Percentiles rank a stretch among this genome's conserved stretches.
phyloP scores from a whole-genome alignment of 2,329 filamentous ascomycete genomes.

The Fusarium pininemorale region DNA sequence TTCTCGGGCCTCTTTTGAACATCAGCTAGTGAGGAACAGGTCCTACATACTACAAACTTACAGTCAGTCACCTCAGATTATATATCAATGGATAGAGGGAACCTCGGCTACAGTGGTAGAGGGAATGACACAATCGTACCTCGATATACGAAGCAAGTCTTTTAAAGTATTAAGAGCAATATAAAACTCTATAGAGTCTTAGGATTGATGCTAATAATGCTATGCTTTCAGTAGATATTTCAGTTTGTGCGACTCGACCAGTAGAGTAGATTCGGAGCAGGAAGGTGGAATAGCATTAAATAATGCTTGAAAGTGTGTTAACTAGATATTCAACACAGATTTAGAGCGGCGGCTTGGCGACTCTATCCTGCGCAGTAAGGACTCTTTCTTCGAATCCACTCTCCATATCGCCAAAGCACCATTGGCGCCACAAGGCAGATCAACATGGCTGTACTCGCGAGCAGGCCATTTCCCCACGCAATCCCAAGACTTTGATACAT shows the following conservation, averaged over 20 bases:
- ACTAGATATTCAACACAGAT: background rate
- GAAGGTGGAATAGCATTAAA: background rate
- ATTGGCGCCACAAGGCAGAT: constrained; percentile 30
- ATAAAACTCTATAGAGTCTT: no score
- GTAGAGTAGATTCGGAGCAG: no score
- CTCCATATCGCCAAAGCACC: constrained; percentile 33
- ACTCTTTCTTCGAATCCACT: constrained; percentile 32
- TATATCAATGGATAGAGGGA: accelerated
- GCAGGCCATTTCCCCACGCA: constrained; percentile 55
- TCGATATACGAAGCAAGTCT: no score
- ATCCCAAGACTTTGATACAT: constrained; percentile 53
- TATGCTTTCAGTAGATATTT: no score
- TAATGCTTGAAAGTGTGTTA: no score
- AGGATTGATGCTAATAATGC: no score
- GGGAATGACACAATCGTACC: background rate
- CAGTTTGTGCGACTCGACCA: no score
- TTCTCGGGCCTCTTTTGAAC: background rate
- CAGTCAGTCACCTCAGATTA: background rate
- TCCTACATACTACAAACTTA: background rate
- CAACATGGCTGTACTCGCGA: constrained; percentile 43
- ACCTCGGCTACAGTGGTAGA: background rate
- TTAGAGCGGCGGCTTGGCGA: no score
- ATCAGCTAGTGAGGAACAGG: accelerated
- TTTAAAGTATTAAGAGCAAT: no score
- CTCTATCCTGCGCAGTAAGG: constrained; percentile 29